Conservation (phyloP, 2,329 filamentous ascomycete genomes). For the Huntiella abstrusa region DNA sequence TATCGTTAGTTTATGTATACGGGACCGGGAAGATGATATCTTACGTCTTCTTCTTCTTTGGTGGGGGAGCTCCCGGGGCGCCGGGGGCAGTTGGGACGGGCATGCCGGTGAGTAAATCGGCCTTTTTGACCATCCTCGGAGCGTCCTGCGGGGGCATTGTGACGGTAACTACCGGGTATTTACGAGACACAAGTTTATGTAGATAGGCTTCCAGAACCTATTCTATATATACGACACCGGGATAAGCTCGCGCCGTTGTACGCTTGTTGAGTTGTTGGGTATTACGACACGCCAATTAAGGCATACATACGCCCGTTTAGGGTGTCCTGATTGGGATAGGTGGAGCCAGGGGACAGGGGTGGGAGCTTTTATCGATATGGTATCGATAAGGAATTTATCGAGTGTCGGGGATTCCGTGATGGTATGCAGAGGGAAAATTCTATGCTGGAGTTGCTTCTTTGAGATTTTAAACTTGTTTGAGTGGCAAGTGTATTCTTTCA, state of each 20-base stretch:
- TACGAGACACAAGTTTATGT: no score
- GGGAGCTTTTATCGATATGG: conserved; percentile 6
- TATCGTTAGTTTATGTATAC: background rate
- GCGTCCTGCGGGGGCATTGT: conserved; percentile 20
- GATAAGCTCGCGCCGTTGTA: no score
- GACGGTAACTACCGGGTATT: no score
- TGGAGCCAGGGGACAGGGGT: background rate
- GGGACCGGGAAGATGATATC: conserved; percentile 6
- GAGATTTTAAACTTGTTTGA: conserved; percentile 9
- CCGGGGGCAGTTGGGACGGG: background rate
- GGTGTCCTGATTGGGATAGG: no score
- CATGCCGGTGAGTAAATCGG: background rate
- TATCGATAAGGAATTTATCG: background rate
- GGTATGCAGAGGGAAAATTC: no score
- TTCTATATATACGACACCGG: no score
- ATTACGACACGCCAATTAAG: no score
- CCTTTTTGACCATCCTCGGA: background rate
- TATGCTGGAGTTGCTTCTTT: background rate
- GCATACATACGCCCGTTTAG: no score
- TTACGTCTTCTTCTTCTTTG: conserved; percentile 27
- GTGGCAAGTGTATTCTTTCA: conserved; percentile 3
- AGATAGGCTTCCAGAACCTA: no score
- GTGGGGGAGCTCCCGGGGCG: background rate
- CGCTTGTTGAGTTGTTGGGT: no score
- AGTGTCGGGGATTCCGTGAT: no score